Percentiles rank a stretch among this genome's conserved stretches.
phyloP scores from a whole-genome alignment of 768 basidiomycete species.

The Agaricus sinodeliciosus region DNA sequence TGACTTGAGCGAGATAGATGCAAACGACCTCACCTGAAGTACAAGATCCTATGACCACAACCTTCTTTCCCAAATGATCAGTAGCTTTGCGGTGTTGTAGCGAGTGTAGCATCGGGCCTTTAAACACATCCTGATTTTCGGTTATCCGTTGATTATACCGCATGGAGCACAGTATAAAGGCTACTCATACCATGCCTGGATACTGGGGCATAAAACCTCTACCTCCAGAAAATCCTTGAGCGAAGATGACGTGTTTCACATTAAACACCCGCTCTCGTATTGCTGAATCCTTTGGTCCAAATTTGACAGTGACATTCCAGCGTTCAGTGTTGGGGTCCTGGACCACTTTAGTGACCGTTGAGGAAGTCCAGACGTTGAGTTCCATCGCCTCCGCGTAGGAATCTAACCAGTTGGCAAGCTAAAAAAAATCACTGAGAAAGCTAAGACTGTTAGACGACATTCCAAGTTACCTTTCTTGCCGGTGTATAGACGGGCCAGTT shows the following conservation, averaged over 20 bases:
- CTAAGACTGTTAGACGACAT: no score
- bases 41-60: slow-evolving; percentile 61
- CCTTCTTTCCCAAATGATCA: slow-evolving; percentile 62
- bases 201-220: slow-evolving; percentile 37
- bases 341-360: slow-evolving; percentile 25
- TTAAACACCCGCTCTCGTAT: slow-evolving; percentile 27
- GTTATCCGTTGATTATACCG: background rate
- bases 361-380: slow-evolving; percentile 45
- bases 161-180: background rate
- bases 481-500: slow-evolving; percentile 26
- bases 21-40: slow-evolving; percentile 36
- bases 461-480: slow-evolving; percentile 18
- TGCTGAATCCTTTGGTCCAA: slow-evolving; percentile 26
- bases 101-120: slow-evolving; percentile 59
- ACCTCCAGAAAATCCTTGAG: slow-evolving; percentile 46
- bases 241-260: slow-evolving; percentile 44
- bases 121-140: slow-evolving; percentile 42
- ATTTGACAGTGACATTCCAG: slow-evolving; percentile 39
- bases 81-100: slow-evolving; percentile 44
- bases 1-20: background rate
- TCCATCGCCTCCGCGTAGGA: slow-evolving; percentile 30
- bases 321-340: slow-evolving; percentile 24
- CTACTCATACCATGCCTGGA: slow-evolving; percentile 34
- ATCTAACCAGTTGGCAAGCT: slow-evolving; percentile 29
- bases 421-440: background rate